Conservation (phyloP, 1,284 basidiomycete genomes). For the Paramarasmius palmivorus region DNA sequence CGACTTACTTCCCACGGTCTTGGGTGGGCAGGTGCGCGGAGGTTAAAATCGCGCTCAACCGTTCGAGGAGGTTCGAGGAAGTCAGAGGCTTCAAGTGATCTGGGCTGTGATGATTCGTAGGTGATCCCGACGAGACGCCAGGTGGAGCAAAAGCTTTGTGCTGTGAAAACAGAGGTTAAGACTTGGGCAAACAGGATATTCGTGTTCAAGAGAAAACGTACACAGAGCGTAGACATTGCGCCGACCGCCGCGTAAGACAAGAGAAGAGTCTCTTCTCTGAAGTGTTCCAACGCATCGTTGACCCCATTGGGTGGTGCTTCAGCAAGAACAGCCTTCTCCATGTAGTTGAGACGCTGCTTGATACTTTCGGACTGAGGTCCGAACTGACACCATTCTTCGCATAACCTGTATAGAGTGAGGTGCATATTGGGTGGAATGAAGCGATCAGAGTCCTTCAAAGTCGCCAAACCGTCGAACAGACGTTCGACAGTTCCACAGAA, state of each 20-base stretch:
- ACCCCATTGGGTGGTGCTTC: conserved; percentile 47
- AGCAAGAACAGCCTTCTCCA: conserved; percentile 71
- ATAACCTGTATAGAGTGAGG: conserved; percentile 80
- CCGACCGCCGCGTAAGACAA: conserved; percentile 81
- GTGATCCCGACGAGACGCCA: conserved; percentile 59
- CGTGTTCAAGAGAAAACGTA: conserved; percentile 42
- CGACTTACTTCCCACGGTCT: conserved; percentile 61
- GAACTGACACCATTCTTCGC: conserved; percentile 93
- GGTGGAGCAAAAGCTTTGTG: conserved; percentile 74
- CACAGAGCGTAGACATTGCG: conserved; percentile 84
- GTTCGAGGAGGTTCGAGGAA: conserved; percentile 55
- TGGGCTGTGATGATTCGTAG: conserved; percentile 51
- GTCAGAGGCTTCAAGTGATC: conserved; percentile 58
- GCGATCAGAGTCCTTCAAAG: conserved; percentile 72
- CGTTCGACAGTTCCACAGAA: conserved; percentile 90
- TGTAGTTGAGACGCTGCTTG: conserved; percentile 73
- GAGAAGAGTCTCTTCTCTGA: conserved; percentile 71
- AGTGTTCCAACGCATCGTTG: conserved; percentile 62
- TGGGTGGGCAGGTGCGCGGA: conserved; percentile 54
- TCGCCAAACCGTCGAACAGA: conserved; percentile 78
- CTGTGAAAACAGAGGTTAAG: conserved; percentile 34
- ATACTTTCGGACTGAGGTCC: conserved; percentile 76
- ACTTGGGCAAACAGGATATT: conserved; percentile 6
- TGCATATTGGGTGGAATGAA: conserved; percentile 80
- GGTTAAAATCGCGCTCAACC: conserved; percentile 66